Conservation (phyloP, 345 rosid genomes). For the Citrus hindsii region DNA sequence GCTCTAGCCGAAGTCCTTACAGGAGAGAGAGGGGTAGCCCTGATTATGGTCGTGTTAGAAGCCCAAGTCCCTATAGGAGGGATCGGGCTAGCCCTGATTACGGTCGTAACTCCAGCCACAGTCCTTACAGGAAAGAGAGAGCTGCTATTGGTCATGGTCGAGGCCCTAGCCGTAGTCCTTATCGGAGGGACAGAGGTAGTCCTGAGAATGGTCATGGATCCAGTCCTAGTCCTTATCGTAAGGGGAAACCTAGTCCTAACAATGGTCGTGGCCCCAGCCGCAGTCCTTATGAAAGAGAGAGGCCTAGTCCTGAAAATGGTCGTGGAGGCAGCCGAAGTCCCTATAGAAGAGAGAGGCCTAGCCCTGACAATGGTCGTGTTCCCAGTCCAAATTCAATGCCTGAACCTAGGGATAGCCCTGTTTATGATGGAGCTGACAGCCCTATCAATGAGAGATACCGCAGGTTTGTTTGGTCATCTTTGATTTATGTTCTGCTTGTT, state of each 20-base stretch:
- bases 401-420: slow-evolving; percentile 46
- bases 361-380: slow-evolving; percentile 36
- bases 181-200: slow-evolving; percentile 45
- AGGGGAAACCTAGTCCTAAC: slow-evolving; percentile 41
- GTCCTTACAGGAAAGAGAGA: slow-evolving; percentile 46
- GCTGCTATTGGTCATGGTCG: slow-evolving; percentile 35
- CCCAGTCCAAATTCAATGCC: slow-evolving; percentile 43
- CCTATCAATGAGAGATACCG: slow-evolving; percentile 39
- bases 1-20: slow-evolving; percentile 58
- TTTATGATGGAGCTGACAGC: slow-evolving; percentile 58
- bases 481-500: not conserved
- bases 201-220: slow-evolving; percentile 46
- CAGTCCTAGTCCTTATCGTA: slow-evolving; percentile 50
- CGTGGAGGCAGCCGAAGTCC: slow-evolving; percentile 36
- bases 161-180: slow-evolving; percentile 55
- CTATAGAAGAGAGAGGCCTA: slow-evolving; percentile 30
- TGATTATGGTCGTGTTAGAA: slow-evolving; percentile 66
- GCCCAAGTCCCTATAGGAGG: slow-evolving; percentile 55
- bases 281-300: slow-evolving; percentile 42
- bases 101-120: slow-evolving; percentile 39
- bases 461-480: slow-evolving; percentile 29
- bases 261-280: slow-evolving; percentile 26
- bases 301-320: slow-evolving; percentile 34
- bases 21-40: slow-evolving; percentile 68
- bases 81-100: slow-evolving; percentile 62